Evolutionary conservation across 2,329 filamentous ascomycete genomes (phyloP), one percentile per base, ranked within the genome.

Genomic region (Fusarium albosuccineum): DNA sequence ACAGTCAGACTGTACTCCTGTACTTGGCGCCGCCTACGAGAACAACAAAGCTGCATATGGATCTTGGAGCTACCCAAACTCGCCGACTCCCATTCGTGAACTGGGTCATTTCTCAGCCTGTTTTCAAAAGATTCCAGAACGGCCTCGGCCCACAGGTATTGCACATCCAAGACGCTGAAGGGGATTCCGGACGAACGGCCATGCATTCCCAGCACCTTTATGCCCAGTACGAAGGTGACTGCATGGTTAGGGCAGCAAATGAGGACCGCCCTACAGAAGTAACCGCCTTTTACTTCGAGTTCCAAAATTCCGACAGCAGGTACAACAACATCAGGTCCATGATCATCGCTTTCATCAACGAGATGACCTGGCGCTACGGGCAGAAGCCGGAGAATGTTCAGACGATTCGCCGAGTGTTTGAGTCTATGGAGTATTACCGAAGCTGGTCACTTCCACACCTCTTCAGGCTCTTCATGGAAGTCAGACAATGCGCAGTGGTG

Each of bases 241-340:
- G 22, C 22, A 22, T 22, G 22, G 22, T 22, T 17, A 48, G 3
- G 9, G 33, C 3, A 13, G 29, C 1, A 1, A 6, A 8, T 48
- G 29, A 22, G 45, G 16, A 8, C 10, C 14, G 22, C 10, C 1
- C 16, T 9, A 22, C 13, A 17, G 54, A 40, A 10, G 7, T 8
- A 36, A 16, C 26, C n/a, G 36, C 39, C 26, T 33, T 54, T 9
- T 62, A 60, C 26, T 62, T 62, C 37, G 51, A 55, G 14, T 62
- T 62, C 11, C 49, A 55, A 16, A 41, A 44, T 4, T 6, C 13
- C 5, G 49, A 55, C 37, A 36, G n/a, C 3, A 39, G 42, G 3
- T 27, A 27, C 6, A 60, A 44, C 42, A 42, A 17, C 4, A 44
- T 62, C 3, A 33, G 33, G 4, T 29, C 60, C 22, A 62, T 62